Evolutionary conservation across 352 stramenopile genomes (phyloP).

Genomic region (Pythium rishiriense): DNA sequence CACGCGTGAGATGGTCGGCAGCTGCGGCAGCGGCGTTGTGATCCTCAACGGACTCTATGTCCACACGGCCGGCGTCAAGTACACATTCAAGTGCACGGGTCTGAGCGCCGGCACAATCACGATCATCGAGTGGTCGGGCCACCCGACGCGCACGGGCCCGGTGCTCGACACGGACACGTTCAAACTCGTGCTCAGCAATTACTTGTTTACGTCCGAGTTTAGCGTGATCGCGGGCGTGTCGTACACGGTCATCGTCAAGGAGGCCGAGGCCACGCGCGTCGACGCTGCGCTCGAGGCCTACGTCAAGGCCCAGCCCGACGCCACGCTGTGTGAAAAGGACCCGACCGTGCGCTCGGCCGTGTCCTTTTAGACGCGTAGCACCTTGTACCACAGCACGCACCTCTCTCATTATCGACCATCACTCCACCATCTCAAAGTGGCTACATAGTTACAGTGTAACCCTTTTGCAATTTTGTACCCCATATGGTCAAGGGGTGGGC

Average conservation of each 20-base stretch:
- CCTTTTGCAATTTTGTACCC: no score
- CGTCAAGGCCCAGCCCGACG: constrained; percentile 29
- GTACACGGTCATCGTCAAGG: constrained; percentile 38
- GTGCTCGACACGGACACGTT: constrained; percentile 60
- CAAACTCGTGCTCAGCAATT: constrained; percentile 59
- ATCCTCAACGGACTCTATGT: constrained; percentile 66
- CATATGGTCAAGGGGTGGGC: no score
- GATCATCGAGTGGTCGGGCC: constrained; percentile 55
- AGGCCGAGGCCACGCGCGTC: constrained; percentile 48
- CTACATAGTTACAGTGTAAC: no score
- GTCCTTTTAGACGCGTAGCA: constrained; percentile 16
- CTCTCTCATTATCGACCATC: no score
- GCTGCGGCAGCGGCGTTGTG: constrained; percentile 48
- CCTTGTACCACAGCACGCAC: not conserved
- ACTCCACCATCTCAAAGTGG: no score
- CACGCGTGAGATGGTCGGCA: constrained; percentile 44
- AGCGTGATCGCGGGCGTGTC: constrained; percentile 34
- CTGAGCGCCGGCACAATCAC: constrained; percentile 36
- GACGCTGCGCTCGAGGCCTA: constrained; percentile 55
- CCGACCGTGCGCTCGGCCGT: constrained; percentile 22
- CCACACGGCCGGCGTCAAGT: constrained; percentile 68
- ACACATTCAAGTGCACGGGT: constrained; percentile 60
- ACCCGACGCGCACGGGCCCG: constrained; percentile 47
- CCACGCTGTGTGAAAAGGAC: constrained; percentile 27
- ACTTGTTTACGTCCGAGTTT: constrained; percentile 58